These are phyloP conservation scores for Macrocybe sp. DNA, from an alignment of 1,284 basidiomycete genomes.

Conservation along the genomic window DNA sequence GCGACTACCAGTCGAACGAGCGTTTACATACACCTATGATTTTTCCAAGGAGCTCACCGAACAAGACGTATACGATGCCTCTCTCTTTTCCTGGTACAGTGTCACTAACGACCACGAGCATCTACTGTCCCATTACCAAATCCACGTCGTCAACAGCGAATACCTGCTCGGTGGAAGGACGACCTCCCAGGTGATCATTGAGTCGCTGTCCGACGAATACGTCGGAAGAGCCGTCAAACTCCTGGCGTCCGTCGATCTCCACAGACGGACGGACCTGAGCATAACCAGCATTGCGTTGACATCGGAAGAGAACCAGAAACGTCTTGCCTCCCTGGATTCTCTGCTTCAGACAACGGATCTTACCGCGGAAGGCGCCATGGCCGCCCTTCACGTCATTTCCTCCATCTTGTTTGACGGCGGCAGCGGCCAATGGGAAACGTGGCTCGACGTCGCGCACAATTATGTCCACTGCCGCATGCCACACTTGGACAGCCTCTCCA, in stretches of 20 bases:
- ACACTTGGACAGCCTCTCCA: constrained; percentile 41
- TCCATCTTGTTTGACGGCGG: constrained; percentile 73
- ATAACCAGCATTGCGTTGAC: constrained; percentile 17
- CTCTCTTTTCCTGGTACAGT: too few relatives aligned
- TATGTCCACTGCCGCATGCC: constrained; percentile 50
- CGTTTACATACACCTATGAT: not conserved
- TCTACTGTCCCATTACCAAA: constrained; percentile 31
- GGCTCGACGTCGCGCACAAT: constrained; percentile 51
- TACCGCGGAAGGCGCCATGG: constrained; percentile 67
- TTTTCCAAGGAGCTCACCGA: too few relatives aligned
- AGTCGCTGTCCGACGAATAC: constrained; percentile 30
- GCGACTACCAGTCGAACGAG: constrained; percentile 7
- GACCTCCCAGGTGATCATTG: constrained; percentile 45
- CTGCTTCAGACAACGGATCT: constrained; percentile 23
- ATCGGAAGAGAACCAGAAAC: not conserved
- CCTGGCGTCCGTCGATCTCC: constrained; percentile 46
- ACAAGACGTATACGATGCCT: too few relatives aligned
- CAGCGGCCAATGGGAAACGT: constrained; percentile 58
- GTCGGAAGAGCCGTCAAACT: constrained; percentile 54
- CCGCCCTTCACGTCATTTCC: constrained; percentile 68
- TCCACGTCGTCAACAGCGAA: constrained; percentile 54
- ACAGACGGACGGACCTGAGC: constrained; percentile 18
- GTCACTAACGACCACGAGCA: too few relatives aligned
- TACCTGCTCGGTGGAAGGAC: constrained; percentile 56
- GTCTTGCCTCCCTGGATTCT: constrained; percentile 19